These are phyloP conservation scores for Saposhnikovia divaricata DNA, from an alignment of 129 eudicot genomes.

Conservation along the genomic window DNA sequence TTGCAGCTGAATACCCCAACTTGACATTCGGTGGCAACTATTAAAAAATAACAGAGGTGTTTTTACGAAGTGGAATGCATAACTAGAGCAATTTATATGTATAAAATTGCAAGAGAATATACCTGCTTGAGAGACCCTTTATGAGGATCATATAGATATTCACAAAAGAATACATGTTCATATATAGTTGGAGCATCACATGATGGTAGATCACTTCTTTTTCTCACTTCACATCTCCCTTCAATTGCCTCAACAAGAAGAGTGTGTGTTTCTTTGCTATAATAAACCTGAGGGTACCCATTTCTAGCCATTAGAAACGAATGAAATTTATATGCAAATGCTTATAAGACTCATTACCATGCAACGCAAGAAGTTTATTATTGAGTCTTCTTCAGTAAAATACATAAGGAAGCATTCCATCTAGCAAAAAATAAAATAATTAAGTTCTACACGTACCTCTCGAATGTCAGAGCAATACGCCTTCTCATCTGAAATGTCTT, in stretches of 20 bases:
- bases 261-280: constrained; percentile 37
- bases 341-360: not conserved
- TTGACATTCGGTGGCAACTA: constrained; percentile 42
- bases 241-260: constrained; percentile 38
- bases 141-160: constrained; percentile 42
- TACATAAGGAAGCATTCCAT: not conserved
- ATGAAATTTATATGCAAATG: not conserved
- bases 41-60: constrained; percentile 1
- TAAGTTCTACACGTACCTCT: constrained; percentile 46
- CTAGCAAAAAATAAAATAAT: not conserved
- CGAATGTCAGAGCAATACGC: constrained; percentile 86
- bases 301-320: not conserved
- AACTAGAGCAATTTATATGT: not conserved
- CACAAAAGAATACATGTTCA: constrained; percentile 60
- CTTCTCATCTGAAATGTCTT: constrained; percentile 74
- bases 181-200: constrained; percentile 26
- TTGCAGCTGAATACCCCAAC: constrained; percentile 21
- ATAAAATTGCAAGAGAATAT: not conserved
- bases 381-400: not conserved
- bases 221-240: constrained; percentile 61
- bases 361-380: not conserved
- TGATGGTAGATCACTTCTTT: constrained; percentile 34
- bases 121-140: constrained; percentile 59
- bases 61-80: not conserved
- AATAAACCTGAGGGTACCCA: constrained; percentile 41